phyloP scores from a whole-genome alignment of 768 basidiomycete genomes.

The Sarcodon aspratus region DNA sequence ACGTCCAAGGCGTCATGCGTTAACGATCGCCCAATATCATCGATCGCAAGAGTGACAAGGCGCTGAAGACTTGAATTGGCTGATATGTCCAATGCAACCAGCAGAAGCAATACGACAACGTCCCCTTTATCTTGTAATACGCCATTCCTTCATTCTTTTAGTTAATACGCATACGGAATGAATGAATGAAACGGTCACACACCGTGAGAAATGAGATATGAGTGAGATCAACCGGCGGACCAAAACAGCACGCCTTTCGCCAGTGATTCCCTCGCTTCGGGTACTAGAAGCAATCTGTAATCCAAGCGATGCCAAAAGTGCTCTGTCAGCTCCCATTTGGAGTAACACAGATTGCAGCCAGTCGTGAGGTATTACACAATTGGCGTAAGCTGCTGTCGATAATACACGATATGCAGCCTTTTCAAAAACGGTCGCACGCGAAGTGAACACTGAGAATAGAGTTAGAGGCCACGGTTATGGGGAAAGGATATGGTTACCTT shows the following conservation, averaged over 20 bases:
- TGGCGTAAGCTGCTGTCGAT: neutral
- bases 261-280: slow-evolving; percentile 7
- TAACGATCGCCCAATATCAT: slow-evolving; percentile 32
- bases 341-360: slow-evolving; percentile 17
- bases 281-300: slow-evolving; percentile 12
- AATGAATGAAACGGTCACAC: slow-evolving; percentile 16
- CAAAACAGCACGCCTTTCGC: slow-evolving; percentile 17
- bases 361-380: neutral
- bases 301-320: slow-evolving; percentile 22
- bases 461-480: neutral
- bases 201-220: slow-evolving; percentile 35
- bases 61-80: slow-evolving; percentile 30
- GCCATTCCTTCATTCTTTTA: slow-evolving; percentile 17
- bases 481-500: slow-evolving; percentile 20
- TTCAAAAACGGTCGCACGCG: neutral
- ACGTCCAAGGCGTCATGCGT: slow-evolving; percentile 14
- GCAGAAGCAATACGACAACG: slow-evolving; percentile 35
- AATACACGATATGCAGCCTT: neutral
- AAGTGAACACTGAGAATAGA: neutral
- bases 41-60: slow-evolving; percentile 35
- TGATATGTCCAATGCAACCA: slow-evolving; percentile 45
- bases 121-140: slow-evolving; percentile 34
- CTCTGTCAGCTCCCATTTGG: slow-evolving; percentile 32
- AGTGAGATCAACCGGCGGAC: slow-evolving; percentile 32
- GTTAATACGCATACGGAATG: slow-evolving; percentile 1